A percentile compares a stretch with the other conserved stretches of the same genome.
These are phyloP conservation scores for Erysiphe neolycopersici DNA, from an alignment of 2,329 filamentous ascomycete species.

Conservation along the genomic window DNA sequence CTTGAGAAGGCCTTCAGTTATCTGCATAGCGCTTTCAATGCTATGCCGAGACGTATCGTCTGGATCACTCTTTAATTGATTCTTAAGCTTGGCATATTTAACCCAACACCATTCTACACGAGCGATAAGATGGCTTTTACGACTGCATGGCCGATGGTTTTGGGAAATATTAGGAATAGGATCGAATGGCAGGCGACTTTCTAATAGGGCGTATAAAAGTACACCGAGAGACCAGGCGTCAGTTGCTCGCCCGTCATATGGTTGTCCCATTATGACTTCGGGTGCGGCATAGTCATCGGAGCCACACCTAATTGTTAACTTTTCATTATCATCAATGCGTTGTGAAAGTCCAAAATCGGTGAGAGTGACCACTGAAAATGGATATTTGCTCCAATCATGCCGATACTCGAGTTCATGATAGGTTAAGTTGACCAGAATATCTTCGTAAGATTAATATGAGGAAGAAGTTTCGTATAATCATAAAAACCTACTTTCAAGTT, in stretches of 20 bases:
- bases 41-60: conserved; percentile 33
- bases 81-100: conserved; percentile 56
- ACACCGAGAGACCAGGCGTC: conserved; percentile 94
- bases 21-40: conserved; percentile 48
- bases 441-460: conserved; percentile 19
- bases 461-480: conserved; percentile 1
- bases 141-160: conserved; percentile 46
- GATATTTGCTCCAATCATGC: conserved; percentile 47
- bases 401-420: conserved; percentile 30
- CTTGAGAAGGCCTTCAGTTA: conserved; percentile 64
- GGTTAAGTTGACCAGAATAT: conserved; percentile 73
- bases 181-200: conserved; percentile 83
- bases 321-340: conserved; percentile 59
- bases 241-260: conserved; percentile 74
- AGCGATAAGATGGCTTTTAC: conserved; percentile 83
- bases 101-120: conserved; percentile 91
- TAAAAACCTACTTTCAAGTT: conserved; percentile 60
- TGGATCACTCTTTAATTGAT: conserved; percentile 50
- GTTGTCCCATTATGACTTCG: conserved; percentile 83
- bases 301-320: conserved; percentile 79
- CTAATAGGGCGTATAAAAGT: conserved; percentile 73
- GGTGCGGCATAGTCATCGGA: conserved; percentile 94
- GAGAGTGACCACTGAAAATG: conserved; percentile 61
- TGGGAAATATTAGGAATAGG: conserved; percentile 59
- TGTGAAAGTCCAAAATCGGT: conserved; percentile 80